Base-by-base conservation (phyloP, 148 eudicot genomes). In the Silene latifolia region DNA sequence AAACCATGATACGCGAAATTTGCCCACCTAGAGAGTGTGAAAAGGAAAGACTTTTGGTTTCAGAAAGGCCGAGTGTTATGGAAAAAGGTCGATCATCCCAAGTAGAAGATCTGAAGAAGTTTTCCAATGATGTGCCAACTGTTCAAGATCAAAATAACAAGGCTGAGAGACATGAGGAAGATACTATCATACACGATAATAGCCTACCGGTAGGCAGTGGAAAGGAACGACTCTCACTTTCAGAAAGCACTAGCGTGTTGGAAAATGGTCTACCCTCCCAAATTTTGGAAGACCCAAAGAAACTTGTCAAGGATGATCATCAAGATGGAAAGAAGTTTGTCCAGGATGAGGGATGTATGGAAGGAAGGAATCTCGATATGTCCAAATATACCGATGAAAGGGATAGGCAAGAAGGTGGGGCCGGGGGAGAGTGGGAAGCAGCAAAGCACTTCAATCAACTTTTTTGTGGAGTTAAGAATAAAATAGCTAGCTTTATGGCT, bases 391-490 rank as follows among this genome's bases (percentile, higher is more conserved):
- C 66, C 29, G 68, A 75, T 72, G 78, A 65, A 44, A 59, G 74
- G 29, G 72, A 78, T 68, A 77, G 56, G 67, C 72, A 19, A 46
- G 87, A 77, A 67, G 83, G 78, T 39, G 44, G 56, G 56, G 17
- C 56, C 29, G 86, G 78, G 19, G 81, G 83, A 69, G 88, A 85
- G 61, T 81, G 88, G 86, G 88, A 85, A 76, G 82, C 84, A 67
- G 75, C 77, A 15, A 83, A 77, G 83, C 81, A 79, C 74, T 70
- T 82, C 53, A 79, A 87, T 71, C 87, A 85, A 78, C 72, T 80
- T 75, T 65, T 61, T 54, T 78, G 69, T 81, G 82, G 80, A 66
- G 89, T 71, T 10, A 83, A 88, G 84, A 67, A 74, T 72, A 85
- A 71, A 74, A 44, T 84, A 44, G 88, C 79, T 81, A 81, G 83